Evolutionary conservation across 768 basidiomycete species (phyloP), one percentile per base, ranked within the genome.

Genomic region (Ephemerocybe angulata): DNA sequence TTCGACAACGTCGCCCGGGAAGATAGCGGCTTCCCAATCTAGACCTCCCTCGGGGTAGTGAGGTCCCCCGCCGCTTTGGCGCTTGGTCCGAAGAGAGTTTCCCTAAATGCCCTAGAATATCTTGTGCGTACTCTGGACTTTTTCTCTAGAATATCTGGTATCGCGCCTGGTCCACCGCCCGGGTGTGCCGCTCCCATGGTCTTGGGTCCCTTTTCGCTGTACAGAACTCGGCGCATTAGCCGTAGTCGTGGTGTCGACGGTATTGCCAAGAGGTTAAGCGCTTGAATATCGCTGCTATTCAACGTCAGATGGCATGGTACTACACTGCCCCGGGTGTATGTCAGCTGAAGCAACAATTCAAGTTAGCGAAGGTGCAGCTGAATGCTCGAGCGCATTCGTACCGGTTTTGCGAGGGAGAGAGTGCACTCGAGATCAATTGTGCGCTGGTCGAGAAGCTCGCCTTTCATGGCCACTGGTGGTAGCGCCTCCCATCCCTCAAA

Each of bases 401-500:
- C 41, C 10, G 41, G 41, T 42, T 42, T 42, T 10, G 41, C 41
- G 41, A 42, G 41, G 41, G 15, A 15, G 41, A 42, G 41, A 17
- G 47, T 49, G 47, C 60, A 62, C 28, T 58, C 46, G 5, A 68
- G 53, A 35, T 58, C 54, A 6, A 62, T 62, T 17, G 58, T 46
- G 15, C 63, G 54, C 29, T 62, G 55, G 13, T 63, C 50, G n/a
- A 63, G 35, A 30, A 41, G 54, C 31, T 49, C 47, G 15, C 61
- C 60, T 40, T 27, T 35, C 30, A 59, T 50, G 8, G 35, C 37
- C 17, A 55, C 60, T 8, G 53, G 28, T 11, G 47, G 53, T 10
- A 66, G 46, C 1, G 60, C 61, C 25, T 55, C 47, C 69, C 69
- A 70, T 3, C 69, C 69, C 40, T 58, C 57, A 11, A 63, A 64